Base-by-base conservation (phyloP, 192 early-diverging fungal genomes). In the Kickxella alabastrina region DNA sequence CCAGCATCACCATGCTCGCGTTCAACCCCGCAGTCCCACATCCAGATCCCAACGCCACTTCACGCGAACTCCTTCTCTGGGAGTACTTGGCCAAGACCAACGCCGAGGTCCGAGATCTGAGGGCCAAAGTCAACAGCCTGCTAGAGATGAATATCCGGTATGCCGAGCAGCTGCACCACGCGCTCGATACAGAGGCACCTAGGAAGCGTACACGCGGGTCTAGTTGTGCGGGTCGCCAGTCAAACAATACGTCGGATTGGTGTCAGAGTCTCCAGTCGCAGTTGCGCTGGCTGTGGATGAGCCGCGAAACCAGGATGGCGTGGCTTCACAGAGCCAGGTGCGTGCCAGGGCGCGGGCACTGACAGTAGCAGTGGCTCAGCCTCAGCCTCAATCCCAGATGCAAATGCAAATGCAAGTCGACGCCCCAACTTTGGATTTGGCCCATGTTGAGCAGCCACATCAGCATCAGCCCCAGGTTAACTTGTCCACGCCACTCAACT, bases 161-260 rank as follows among this genome's bases (percentile, higher is more conserved):
- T 31, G 65, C 65, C 23, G 65, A 68, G 50, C 53, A 61, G 45
- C 59, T 68, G 44, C 65, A 56, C 29, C 23, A 47, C n/a, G 52
- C 65, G n/a, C 48, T 60, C 24, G 52, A 24, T 28, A 17, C 23
- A 3, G 59, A 52, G 32, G 41, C 31, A 18, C 50, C 52, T 18
- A 31, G 44, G 18, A 57, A 57, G 31, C 44, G 55, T 10, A 10
- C 29, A 26, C 43, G n/a, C 10, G 2, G 10, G 23, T 24, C 22
- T 3, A 43, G 27, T 9, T 17, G 37, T 17, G 13, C 14, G 4
- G 13, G 14, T 9, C 18, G 18, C 13, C 37, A 38, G 37, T 9
- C 37, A 38, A 4, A 12, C 6, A 14, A 17, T 14, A 17, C 14
- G 6, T 14, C 13, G 6, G 13, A 14, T 14, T 38, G 37, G 37